Percentiles rank a stretch among this genome's conserved stretches.
These are phyloP conservation scores for Lanmaoa pseudosensibilis DNA, from an alignment of 768 basidiomycete genomes.

Conservation along the genomic window DNA sequence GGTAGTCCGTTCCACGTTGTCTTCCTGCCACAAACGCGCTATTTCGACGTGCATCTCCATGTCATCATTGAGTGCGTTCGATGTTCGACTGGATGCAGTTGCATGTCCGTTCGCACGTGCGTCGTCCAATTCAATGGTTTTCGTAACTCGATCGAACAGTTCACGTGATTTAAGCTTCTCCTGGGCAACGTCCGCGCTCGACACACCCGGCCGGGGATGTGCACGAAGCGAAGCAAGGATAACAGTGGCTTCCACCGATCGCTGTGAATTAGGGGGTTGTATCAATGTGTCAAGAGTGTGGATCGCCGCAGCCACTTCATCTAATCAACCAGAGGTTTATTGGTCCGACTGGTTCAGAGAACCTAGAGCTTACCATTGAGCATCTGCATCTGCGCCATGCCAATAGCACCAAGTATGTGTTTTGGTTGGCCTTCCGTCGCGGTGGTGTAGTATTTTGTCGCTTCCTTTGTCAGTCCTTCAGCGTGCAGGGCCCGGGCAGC, in stretches of 20 bases:
- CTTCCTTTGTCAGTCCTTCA: slow-evolving; percentile 61
- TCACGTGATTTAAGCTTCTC: slow-evolving; percentile 77
- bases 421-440: slow-evolving; percentile 71
- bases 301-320: slow-evolving; percentile 81
- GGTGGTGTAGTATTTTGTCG: slow-evolving; percentile 66
- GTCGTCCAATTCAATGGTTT: slow-evolving; percentile 67
- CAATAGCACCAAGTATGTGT: slow-evolving; percentile 77
- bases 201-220: slow-evolving; percentile 76
- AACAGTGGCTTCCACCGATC: slow-evolving; percentile 79
- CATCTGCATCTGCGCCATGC: slow-evolving; percentile 85
- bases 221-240: slow-evolving; percentile 91
- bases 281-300: slow-evolving; percentile 80
- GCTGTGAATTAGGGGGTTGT: slow-evolving; percentile 60
- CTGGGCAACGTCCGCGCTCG: slow-evolving; percentile 65
- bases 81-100: slow-evolving; percentile 32
- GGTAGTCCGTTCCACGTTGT: slow-evolving; percentile 69
- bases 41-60: slow-evolving; percentile 90
- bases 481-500: slow-evolving; percentile 81
- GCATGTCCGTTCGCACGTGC: slow-evolving; percentile 44
- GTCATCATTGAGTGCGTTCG: slow-evolving; percentile 68
- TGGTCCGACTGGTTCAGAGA: background rate
- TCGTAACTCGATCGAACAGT: slow-evolving; percentile 73
- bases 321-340: slow-evolving; percentile 38
- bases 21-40: slow-evolving; percentile 84
- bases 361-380: slow-evolving; percentile 59